Conservation (phyloP, 208 protist genomes). For the Porcisia deanei region DNA sequence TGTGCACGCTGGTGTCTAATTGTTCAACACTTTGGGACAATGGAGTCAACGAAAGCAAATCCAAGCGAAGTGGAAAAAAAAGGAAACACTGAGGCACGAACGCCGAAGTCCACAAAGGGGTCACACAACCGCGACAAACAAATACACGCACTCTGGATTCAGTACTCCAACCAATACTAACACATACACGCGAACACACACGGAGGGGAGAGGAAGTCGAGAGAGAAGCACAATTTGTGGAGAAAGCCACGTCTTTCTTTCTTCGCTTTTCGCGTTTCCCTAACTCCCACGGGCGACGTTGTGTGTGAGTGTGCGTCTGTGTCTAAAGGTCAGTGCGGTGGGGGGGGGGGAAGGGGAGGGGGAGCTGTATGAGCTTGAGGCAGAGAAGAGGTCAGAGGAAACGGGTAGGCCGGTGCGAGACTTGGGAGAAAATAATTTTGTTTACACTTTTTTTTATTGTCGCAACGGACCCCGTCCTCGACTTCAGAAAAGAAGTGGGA, state of each 20-base stretch:
- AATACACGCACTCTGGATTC: no score
- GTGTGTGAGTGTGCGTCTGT: no score
- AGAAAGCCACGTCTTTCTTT: background rate
- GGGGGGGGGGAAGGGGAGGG: background rate
- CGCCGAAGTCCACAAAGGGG: background rate
- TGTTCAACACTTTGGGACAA: no score
- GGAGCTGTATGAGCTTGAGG: background rate
- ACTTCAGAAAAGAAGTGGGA: no score
- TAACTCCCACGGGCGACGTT: no score
- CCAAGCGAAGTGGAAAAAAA: background rate
- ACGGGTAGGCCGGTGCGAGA: background rate
- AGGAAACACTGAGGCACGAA: background rate
- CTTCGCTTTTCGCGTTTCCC: background rate
- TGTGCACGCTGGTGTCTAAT: background rate
- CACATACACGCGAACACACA: background rate
- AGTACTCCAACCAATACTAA: background rate
- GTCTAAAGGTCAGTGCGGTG: background rate
- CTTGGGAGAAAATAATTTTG: background rate
- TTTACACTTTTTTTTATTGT: background rate
- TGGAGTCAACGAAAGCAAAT: background rate
- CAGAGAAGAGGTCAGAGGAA: background rate
- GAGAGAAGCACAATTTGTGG: background rate
- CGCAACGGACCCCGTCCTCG: no score
- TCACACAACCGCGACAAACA: background rate
- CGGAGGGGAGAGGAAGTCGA: no score